A percentile compares a stretch with the other conserved stretches of the same genome.
Conservation (phyloP, 108 stramenopile genomes). For the Cyclotella choctawhatcheeana region DNA sequence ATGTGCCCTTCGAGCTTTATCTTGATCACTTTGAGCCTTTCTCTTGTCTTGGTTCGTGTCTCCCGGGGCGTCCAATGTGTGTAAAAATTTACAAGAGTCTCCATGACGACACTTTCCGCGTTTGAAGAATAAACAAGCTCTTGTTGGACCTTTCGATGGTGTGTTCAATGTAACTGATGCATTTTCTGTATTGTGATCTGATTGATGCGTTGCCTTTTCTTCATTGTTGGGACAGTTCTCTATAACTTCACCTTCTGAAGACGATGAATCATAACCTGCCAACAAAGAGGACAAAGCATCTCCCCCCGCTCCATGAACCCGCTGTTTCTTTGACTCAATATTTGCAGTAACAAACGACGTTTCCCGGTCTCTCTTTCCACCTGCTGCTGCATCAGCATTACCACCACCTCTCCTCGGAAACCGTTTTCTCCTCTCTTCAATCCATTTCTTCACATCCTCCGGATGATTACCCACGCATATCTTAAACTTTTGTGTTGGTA, state of each 20-base stretch:
- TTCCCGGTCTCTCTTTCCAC: neutral
- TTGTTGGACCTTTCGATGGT: conserved; percentile 7
- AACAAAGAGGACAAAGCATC: conserved; percentile 64
- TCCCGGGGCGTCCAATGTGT: conserved; percentile 14
- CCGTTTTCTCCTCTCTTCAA: conserved; percentile 74
- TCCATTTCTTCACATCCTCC: conserved; percentile 86
- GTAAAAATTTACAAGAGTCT: conserved; percentile 50
- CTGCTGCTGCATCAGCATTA: neutral
- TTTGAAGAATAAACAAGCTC: conserved; percentile 41
- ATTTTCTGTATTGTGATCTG: neutral
- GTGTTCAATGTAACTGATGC: neutral
- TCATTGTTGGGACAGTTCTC: neutral
- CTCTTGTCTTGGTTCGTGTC: neutral
- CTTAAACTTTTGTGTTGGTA: conserved; percentile 73
- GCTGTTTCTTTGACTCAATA: conserved; percentile 15
- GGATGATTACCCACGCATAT: conserved; percentile 91
- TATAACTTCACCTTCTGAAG: conserved; percentile 45
- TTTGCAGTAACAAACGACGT: no score
- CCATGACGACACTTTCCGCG: conserved; percentile 55
- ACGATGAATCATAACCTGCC: conserved; percentile 83
- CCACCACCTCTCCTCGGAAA: conserved; percentile 60
- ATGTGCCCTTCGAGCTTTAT: conserved; percentile 29
- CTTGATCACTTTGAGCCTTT: conserved; percentile 43
- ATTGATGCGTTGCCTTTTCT: neutral
- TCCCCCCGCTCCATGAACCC: conserved; percentile 6